Evolutionary conservation across 345 rosid species (phyloP), one percentile per base, ranked within the genome.

Genomic region (Fremontodendron californicum): DNA sequence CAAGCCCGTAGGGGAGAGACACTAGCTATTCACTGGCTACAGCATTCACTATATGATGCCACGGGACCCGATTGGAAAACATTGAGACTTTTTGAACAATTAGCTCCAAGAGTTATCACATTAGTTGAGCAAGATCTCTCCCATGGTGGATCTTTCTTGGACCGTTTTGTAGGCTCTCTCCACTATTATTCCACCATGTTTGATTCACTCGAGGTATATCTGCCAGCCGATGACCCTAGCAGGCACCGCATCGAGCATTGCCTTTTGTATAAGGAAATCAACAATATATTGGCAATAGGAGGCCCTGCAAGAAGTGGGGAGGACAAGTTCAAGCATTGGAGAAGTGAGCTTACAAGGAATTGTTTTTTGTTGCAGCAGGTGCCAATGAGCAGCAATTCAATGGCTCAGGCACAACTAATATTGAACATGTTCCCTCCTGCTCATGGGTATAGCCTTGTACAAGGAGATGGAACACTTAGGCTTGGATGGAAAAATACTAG

Each of bases 331-430:
- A 58, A 74, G 82, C 83, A 81, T 2, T 89, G 94, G 94, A 84
- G 89, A 52, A 72, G 81, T 21, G 92, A 89, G 81, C 75, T 90
- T 2, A 80, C 37, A 19, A 82, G 82, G 5, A 70, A 67, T 35
- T 57, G 84, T 5, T n/a, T n/a, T n/a, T n/a, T n/a, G n/a, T 88
- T 86, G 25, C 43, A 62, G 33, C 89, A 84, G 73, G 78, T 87
- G 18, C 88, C 90, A 1, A 89, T 89, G 90, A 90, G 92, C 48
- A 82, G 83, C 21, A 87, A 84, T 76, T 85, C 92, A 0, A 83
- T 86, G 92, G 91, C 94, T 4, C 92, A 90, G 76, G 94, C 94
- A 5, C 92, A 89, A 57, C 87, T 90, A 3, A 87, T 87, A 75
- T 40, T 88, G 6, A 90, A 86, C 84, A 89, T 87, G 88, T 90